A percentile compares a stretch with the other conserved stretches of the same genome.
Evolutionary conservation across 352 stramenopile species (phyloP).

Genomic region (Globisporangium barbulae): DNA sequence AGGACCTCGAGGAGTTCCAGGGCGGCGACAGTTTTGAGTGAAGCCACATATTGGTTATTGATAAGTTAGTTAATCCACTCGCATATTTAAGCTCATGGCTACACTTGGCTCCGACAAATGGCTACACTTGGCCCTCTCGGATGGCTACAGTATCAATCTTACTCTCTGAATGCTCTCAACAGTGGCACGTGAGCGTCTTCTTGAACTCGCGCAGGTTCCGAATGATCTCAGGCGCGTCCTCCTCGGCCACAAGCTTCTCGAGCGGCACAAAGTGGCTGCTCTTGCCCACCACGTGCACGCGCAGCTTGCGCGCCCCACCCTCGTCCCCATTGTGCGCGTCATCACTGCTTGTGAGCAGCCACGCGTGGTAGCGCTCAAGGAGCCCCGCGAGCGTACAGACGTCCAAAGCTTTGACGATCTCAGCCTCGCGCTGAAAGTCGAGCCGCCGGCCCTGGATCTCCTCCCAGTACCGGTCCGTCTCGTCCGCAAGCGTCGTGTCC

Average conservation of each 20-base stretch:
- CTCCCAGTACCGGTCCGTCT: constrained; percentile 71
- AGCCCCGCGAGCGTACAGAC: constrained; percentile 43
- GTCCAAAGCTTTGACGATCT: constrained; percentile 38
- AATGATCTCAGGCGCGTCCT: constrained; percentile 55
- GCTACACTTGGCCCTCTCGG: neutral
- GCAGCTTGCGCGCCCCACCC: constrained; percentile 43
- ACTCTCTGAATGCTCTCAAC: constrained; percentile 14
- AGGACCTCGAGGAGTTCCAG: constrained; percentile 63
- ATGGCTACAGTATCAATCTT: neutral
- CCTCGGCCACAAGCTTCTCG: constrained; percentile 46
- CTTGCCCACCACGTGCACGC: constrained; percentile 72
- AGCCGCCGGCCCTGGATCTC: constrained; percentile 61
- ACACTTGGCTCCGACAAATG: neutral
- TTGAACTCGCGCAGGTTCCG: constrained; percentile 61
- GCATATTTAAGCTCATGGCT: constrained; percentile 6
- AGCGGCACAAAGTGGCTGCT: constrained; percentile 57
- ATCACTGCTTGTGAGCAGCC: constrained; percentile 30
- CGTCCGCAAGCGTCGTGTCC: constrained; percentile 47
- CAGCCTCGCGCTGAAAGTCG: constrained; percentile 56
- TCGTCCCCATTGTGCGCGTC: neutral
- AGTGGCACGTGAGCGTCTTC: constrained; percentile 49
- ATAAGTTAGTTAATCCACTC: constrained; percentile 1
- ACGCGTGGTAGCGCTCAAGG: constrained; percentile 42
- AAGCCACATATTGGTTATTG: constrained; percentile 4
- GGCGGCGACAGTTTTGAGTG: constrained; percentile 28